Evolutionary conservation across 2,329 filamentous ascomycete species (phyloP), one percentile per base, ranked within the genome.

Genomic region (Penicillium decumbens): DNA sequence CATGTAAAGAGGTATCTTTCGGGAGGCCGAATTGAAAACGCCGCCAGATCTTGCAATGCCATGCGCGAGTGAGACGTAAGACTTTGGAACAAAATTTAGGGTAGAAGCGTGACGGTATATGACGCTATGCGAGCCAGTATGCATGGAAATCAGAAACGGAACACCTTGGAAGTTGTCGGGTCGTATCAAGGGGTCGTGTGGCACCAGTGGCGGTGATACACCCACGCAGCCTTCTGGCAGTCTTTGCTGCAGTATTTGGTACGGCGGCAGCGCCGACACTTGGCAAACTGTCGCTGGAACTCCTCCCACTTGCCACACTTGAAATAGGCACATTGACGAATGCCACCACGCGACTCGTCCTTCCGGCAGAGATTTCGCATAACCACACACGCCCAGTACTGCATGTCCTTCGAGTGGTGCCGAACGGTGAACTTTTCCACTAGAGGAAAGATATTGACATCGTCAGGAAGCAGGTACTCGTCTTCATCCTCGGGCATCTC

Each of bases 221-320:
- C 90, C 93, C 93, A 98, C 8, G 93, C 95, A 62, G 89, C 95
- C 78, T 97, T 97, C 74, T 98, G 93, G 73, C 93, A 98, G 72
- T 98, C 93, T 73, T 98, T 98, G 80, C 91, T 96, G 83, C 93
- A 98, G 76, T 96, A 96, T 72, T 98, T 98, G 54, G 93, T 98
- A 58, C 93, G 84, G 61, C 93, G 84, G 75, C 93, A 98, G 57
- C 93, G 85, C 58, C 93, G 85, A 74, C 93, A 98, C 74, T 98
- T 98, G 60, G 93, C 93, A 71, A 98, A 98, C 68, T 98, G 92
- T 54, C 93, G 84, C 33, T 92, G 91, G 69, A 84, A 96, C 72
- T 96, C 88, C 71, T 98, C 93, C 93, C 93, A 98, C 68, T 95
- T 96, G 53, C 92, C 92, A 70, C 93, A 98, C 72, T 95, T 85